Evolutionary conservation across 768 basidiomycete genomes (phyloP), one percentile per base, ranked within the genome.

Genomic region (Dentipellis sp.): DNA sequence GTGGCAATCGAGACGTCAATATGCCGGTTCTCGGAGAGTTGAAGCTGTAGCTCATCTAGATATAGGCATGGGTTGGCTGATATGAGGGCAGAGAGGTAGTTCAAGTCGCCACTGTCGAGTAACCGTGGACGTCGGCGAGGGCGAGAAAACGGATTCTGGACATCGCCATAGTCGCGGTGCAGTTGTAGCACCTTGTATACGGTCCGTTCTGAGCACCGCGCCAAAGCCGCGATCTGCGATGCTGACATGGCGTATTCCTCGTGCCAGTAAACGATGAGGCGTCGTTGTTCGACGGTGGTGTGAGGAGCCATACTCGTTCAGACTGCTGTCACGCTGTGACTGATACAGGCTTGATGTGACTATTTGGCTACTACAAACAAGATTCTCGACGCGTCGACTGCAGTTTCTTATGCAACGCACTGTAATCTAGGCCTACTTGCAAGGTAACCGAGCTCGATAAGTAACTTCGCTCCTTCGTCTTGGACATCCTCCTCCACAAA

Each of bases 21-120:
- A 9, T 54, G 61, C 1, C 62, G 64, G 12, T 34, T 34, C 29
- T 54, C 58, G 14, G 29, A 29, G 19, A 72, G 63, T n/a, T 58
- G 42, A 14, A 62, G 55, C 58, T 71, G 68, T 8, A 72, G 50
- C 57, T 72, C 69, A 55, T 72, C 72, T 8, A 72, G 63, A 51
- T 70, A 73, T 0, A 71, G 39, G 2, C 52, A 51, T 4, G 66
- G 66, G 35, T 65, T 64, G 3, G 62, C 68, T 45, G 63, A 53
- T 2, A 69, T 21, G 4, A 67, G 51, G 29, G 62, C 42, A 0
- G 40, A 16, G 17, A 71, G 50, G 49, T 62, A 70, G 19, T 57
- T 50, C 7, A 68, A 23, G 48, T 70, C 66, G 1, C 22, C 51
- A 2, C 34, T 56, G 47, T 63, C 39, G 10, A 69, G 64, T 39